Evolutionary conservation across 2,329 filamentous ascomycete species (phyloP).

Genomic region (Metarhizium album): DNA sequence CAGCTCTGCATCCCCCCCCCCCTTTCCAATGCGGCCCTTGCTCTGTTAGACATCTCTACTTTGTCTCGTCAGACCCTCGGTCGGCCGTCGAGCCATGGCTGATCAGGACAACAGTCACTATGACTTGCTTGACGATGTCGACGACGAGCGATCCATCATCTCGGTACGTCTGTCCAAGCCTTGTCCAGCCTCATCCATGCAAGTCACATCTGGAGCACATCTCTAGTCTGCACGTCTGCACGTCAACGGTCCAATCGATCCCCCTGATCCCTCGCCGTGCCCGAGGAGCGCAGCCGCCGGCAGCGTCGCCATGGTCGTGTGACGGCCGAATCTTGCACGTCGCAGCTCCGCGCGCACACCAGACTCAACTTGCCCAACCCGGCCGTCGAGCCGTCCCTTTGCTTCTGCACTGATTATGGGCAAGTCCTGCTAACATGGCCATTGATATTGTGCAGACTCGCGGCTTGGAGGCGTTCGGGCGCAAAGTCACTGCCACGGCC

Average conservation of each 20-base stretch:
- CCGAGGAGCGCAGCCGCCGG: background rate
- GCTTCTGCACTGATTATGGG: background rate
- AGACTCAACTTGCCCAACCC: background rate
- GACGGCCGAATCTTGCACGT: conserved; percentile 7
- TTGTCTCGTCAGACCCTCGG: conserved; percentile 1
- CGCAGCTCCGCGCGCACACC: background rate
- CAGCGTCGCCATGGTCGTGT: conserved; percentile 18
- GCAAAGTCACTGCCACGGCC: conserved; percentile 91
- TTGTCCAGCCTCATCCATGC: background rate
- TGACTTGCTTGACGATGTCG: conserved; percentile 32
- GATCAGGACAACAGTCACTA: conserved; percentile 30
- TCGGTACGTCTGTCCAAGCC: conserved; percentile 19
- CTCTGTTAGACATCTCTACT: background rate
- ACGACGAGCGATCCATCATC: conserved; percentile 38
- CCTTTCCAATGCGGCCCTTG: conserved; percentile 7
- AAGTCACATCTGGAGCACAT: too few species aligned
- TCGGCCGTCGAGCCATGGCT: conserved; percentile 24
- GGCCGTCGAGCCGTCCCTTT: conserved; percentile 1
- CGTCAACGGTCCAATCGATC: too few species aligned
- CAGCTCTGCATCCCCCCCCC: background rate
- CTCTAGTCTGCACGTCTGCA: too few species aligned
- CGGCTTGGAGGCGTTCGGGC: conserved; percentile 82
- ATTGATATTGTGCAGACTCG: conserved; percentile 48
- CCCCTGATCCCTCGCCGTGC: too few species aligned
- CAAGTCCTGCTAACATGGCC: conserved; percentile 7